Percentiles rank a stretch among this genome's conserved stretches.
phyloP scores from a whole-genome alignment of 495 filamentous ascomycete genomes.

The Schizothecium vesticola region DNA sequence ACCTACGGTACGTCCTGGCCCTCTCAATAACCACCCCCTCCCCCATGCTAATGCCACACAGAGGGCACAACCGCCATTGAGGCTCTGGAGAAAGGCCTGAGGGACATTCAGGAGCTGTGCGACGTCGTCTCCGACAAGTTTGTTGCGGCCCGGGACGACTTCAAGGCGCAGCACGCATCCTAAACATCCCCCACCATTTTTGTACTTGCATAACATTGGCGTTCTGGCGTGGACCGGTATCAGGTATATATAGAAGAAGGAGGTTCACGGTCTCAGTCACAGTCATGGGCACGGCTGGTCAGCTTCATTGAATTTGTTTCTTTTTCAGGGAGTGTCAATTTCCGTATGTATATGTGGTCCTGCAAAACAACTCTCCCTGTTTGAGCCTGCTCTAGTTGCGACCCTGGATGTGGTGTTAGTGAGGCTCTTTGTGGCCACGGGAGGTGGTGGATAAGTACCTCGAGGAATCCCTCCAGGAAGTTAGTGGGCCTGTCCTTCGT shows the following conservation, averaged over 20 bases:
- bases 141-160: conserved; percentile 57
- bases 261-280: background rate
- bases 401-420: conserved; percentile 33
- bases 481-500: conserved; percentile 74
- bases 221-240: conserved; percentile 22
- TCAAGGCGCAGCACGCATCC: conserved; percentile 35
- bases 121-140: conserved; percentile 89
- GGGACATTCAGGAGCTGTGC: conserved; percentile 82
- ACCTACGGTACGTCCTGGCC: conserved; percentile 67
- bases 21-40: background rate
- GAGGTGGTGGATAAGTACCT: conserved; percentile 47
- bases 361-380: conserved; percentile 12
- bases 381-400: conserved; percentile 39
- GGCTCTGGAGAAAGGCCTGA: conserved; percentile 82
- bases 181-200: background rate
- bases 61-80: conserved; percentile 75
- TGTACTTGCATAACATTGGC: conserved; percentile 17
- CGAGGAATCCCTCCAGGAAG: conserved; percentile 90
- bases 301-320: background rate
- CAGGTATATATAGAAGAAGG: conserved; percentile 9
- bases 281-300: background rate
- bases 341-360: conserved; percentile 33
- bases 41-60: conserved; percentile 26
- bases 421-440: background rate
- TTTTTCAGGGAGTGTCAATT: conserved; percentile 14